These are phyloP conservation scores for Sporobolomyces roseus DNA, from an alignment of 768 basidiomycete genomes.

Conservation along the genomic window DNA sequence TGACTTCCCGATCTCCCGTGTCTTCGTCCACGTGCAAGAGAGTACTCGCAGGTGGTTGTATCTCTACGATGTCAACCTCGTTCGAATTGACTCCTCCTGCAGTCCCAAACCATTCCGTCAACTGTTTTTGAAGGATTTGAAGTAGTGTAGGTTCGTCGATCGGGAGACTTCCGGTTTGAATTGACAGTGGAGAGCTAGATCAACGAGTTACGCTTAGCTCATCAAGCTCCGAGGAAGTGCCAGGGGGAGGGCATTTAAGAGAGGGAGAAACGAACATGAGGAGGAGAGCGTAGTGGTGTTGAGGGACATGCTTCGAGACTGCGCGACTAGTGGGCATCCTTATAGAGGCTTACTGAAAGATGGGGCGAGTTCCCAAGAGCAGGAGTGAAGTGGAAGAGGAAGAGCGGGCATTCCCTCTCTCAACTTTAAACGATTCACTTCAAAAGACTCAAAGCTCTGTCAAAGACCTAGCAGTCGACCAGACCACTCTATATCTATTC, in stretches of 20 bases:
- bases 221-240: too few species aligned
- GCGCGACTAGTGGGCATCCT: background rate
- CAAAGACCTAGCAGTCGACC: too few species aligned
- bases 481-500: too few species aligned
- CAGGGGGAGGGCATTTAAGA: background rate
- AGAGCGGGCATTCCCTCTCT: background rate
- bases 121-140: background rate
- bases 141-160: background rate
- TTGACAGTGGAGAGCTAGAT: background rate
- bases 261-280: constrained; percentile 6
- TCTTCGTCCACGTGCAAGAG: background rate
- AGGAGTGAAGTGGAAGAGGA: too few species aligned
- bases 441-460: too few species aligned
- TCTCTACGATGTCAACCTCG: constrained; percentile 2
- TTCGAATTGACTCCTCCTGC: constrained; percentile 26
- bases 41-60: background rate
- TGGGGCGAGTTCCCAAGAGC: too few species aligned
- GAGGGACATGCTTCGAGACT: constrained; percentile 5
- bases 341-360: too few species aligned
- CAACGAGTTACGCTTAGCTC: too few species aligned
- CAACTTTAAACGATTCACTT: too few species aligned
- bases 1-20: background rate
- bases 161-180: background rate
- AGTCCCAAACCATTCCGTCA: constrained; percentile 17
- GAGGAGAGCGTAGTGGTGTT: constrained; percentile 24